Evolutionary conservation across 2,329 filamentous ascomycete genomes (phyloP).

Genomic region (Tetracladium maxilliforme): DNA sequence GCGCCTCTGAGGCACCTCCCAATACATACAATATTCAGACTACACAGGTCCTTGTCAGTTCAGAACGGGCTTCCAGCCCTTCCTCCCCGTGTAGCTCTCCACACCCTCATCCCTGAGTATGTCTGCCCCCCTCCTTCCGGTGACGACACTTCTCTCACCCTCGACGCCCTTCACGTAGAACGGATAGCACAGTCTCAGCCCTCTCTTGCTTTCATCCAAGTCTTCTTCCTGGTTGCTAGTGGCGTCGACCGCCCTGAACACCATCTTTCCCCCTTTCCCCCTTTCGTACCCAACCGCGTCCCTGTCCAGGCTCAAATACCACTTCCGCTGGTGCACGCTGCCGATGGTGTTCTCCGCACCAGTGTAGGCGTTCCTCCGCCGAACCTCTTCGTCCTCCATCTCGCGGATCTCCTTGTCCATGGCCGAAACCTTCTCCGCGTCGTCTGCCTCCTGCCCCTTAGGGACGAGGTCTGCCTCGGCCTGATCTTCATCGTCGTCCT

Average conservation of each 20-base stretch:
- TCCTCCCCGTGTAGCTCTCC: slow-evolving; percentile 35
- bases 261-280: slow-evolving; percentile 8
- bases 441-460: no score
- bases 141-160: slow-evolving; percentile 50
- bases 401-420: slow-evolving; percentile 26
- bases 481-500: slow-evolving; percentile 27
- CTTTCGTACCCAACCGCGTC: slow-evolving; percentile 39
- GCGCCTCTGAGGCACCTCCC: no score
- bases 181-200: slow-evolving; percentile 37
- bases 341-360: slow-evolving; percentile 51
- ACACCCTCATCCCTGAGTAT: slow-evolving; percentile 48
- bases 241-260: slow-evolving; percentile 11
- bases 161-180: slow-evolving; percentile 49
- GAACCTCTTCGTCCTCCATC: slow-evolving; percentile 36
- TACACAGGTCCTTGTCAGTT: no score
- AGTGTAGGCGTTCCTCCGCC: slow-evolving; percentile 47
- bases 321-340: slow-evolving; percentile 51
- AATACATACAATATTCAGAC: no score
- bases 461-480: no score
- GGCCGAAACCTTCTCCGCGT: slow-evolving; percentile 13
- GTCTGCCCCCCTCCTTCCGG: slow-evolving; percentile 41
- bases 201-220: slow-evolving; percentile 9
- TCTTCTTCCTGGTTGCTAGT: slow-evolving; percentile 7
- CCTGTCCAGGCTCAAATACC: slow-evolving; percentile 51
- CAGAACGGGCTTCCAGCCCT: slow-evolving; percentile 39